Evolutionary conservation across 306 rosid genomes (phyloP).

Genomic region (Chamaecrista fasciculata): DNA sequence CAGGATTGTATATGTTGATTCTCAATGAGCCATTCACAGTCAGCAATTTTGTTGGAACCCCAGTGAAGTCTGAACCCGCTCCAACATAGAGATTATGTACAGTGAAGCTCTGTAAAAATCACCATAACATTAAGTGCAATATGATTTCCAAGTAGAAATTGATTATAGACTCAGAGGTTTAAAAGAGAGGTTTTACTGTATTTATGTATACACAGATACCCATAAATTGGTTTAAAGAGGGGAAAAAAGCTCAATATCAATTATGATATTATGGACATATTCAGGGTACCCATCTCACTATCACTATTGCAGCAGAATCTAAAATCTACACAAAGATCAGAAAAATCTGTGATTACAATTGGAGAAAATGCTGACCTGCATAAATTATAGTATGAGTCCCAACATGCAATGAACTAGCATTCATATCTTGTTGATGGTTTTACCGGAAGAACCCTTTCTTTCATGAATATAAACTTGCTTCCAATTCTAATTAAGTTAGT

Average conservation of each 20-base stretch:
- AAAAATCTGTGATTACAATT: neutral
- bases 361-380: too few species aligned
- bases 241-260: too few species aligned
- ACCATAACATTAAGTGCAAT: neutral
- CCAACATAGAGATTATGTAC: constrained; percentile 71
- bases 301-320: neutral
- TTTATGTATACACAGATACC: too few species aligned
- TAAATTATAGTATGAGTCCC: constrained; percentile 3
- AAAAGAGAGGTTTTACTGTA: too few species aligned
- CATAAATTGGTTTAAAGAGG: too few species aligned
- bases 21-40: constrained; percentile 72
- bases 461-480: neutral
- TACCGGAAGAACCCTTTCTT: neutral
- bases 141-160: too few species aligned
- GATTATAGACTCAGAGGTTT: too few species aligned
- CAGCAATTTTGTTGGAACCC: constrained; percentile 77
- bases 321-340: neutral
- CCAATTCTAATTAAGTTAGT: neutral
- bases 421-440: constrained; percentile 2
- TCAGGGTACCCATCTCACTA: too few species aligned
- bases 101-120: constrained; percentile 65
- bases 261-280: too few species aligned
- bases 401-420: neutral
- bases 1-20: constrained; percentile 77
- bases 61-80: constrained; percentile 77